Conservation (phyloP, 306 rosid genomes). For the Arachis hypogaea region DNA sequence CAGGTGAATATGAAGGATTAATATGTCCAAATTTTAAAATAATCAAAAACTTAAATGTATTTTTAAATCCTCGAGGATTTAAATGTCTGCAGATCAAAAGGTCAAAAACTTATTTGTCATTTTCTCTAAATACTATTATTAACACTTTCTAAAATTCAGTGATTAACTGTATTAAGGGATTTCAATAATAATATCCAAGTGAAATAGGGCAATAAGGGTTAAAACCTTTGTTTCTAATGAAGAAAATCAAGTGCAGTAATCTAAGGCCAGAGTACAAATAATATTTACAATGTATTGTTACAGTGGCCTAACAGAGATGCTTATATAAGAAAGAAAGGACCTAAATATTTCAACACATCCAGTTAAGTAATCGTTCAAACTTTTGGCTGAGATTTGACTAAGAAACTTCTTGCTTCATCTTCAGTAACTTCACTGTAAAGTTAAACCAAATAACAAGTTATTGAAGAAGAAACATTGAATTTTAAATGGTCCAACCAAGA, state of each 20-base stretch:
- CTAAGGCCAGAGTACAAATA: neutral
- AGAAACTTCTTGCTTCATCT: slow-evolving; percentile 68
- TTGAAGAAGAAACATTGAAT: neutral
- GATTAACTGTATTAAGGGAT: too few species aligned
- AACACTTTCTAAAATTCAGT: too few species aligned
- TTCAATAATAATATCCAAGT: too few species aligned
- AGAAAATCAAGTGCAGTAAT: neutral
- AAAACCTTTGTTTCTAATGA: too few species aligned
- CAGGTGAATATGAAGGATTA: too few species aligned
- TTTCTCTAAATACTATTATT: too few species aligned
- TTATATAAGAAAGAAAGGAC: slow-evolving; percentile 13
- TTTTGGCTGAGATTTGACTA: slow-evolving; percentile 62
- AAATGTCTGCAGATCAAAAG: too few species aligned
- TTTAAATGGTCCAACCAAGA: slow-evolving; percentile 14
- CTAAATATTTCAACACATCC: slow-evolving; percentile 13
- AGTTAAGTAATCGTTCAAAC: slow-evolving; percentile 35
- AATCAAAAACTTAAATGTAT: too few species aligned
- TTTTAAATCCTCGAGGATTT: too few species aligned
- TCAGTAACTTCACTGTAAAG: slow-evolving; percentile 76
- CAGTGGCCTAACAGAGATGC: neutral
- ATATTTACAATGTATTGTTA: slow-evolving; percentile 20
- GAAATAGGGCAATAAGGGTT: too few species aligned
- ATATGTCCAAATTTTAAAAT: too few species aligned
- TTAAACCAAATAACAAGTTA: slow-evolving; percentile 39
- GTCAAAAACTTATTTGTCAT: too few species aligned